These are phyloP conservation scores for Cyberlindnera euphorbiae DNA, from an alignment of 805 yeast species.

Conservation along the genomic window DNA sequence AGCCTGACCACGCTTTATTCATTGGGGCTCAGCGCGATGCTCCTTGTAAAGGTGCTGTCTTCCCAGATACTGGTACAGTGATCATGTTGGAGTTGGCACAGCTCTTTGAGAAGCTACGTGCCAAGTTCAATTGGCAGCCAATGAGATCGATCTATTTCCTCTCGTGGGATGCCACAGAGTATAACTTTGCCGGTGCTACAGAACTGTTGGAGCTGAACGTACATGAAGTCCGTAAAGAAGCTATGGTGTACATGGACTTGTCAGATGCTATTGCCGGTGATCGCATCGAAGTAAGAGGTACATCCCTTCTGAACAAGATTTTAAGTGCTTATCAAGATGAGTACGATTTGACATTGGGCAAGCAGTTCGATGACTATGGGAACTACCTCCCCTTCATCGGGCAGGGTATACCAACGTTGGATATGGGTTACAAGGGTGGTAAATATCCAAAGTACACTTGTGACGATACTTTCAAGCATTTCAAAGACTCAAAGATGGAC, in stretches of 20 bases:
- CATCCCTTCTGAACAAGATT: conserved; percentile 19
- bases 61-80: conserved; percentile 72
- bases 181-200: conserved; percentile 80
- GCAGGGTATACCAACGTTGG: conserved; percentile 66
- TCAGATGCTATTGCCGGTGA: conserved; percentile 57
- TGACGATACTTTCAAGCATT: conserved; percentile 57
- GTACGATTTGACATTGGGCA: conserved; percentile 45
- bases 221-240: conserved; percentile 52
- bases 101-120: conserved; percentile 57
- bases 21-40: conserved; percentile 85
- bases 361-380: conserved; percentile 39
- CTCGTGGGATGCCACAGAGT: conserved; percentile 79
- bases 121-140: conserved; percentile 74
- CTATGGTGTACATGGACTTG: conserved; percentile 69
- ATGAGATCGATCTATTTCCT: conserved; percentile 75
- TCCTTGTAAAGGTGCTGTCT: conserved; percentile 65
- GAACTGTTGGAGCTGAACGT: conserved; percentile 62
- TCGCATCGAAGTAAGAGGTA: conserved; percentile 42
- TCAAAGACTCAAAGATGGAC: conserved; percentile 44
- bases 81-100: conserved; percentile 67
- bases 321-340: conserved; percentile 30
- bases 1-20: conserved; percentile 62
- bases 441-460: conserved; percentile 52
- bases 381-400: conserved; percentile 66
- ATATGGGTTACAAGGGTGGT: conserved; percentile 40